These are phyloP conservation scores for Penicillium brasilianum DNA, from an alignment of 2,329 filamentous ascomycete species.

Conservation along the genomic window DNA sequence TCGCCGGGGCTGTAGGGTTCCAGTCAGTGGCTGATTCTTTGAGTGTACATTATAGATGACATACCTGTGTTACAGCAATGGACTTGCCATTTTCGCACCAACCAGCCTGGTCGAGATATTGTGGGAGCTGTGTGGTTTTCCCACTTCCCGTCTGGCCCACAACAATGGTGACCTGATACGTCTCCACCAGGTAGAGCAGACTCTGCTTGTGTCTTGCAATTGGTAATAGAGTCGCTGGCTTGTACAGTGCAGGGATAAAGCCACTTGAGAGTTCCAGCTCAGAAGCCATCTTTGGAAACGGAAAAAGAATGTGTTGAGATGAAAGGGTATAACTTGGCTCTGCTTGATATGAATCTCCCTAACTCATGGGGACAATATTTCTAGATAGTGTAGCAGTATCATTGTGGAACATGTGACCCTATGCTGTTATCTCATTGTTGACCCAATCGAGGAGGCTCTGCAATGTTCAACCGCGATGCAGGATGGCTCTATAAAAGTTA, in stretches of 20 bases:
- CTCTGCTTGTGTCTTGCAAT: conserved; percentile 82
- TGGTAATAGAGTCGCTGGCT: conserved; percentile 80
- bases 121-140: conserved; percentile 94
- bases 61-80: conserved; percentile 87
- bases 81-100: conserved; percentile 85
- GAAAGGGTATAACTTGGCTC: not conserved
- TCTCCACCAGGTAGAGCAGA: conserved; percentile 86
- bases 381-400: not conserved
- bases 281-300: conserved; percentile 43
- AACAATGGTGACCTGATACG: conserved; percentile 80
- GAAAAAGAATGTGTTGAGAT: not conserved
- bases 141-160: conserved; percentile 94
- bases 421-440: conserved; percentile 4
- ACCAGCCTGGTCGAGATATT: conserved; percentile 84
- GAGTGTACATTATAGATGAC: conserved; percentile 35
- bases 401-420: conserved; percentile 13
- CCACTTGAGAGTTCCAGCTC: conserved; percentile 51
- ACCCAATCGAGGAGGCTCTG: conserved; percentile 9
- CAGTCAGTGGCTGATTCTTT: conserved; percentile 6
- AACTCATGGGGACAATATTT: not conserved
- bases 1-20: conserved; percentile 70
- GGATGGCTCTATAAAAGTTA: conserved; percentile 25
- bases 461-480: conserved; percentile 14
- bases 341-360: not conserved
- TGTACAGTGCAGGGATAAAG: conserved; percentile 82